phyloP scores from a whole-genome alignment of 2,329 filamentous ascomycete genomes.

The Elsinoe fawcettii region DNA sequence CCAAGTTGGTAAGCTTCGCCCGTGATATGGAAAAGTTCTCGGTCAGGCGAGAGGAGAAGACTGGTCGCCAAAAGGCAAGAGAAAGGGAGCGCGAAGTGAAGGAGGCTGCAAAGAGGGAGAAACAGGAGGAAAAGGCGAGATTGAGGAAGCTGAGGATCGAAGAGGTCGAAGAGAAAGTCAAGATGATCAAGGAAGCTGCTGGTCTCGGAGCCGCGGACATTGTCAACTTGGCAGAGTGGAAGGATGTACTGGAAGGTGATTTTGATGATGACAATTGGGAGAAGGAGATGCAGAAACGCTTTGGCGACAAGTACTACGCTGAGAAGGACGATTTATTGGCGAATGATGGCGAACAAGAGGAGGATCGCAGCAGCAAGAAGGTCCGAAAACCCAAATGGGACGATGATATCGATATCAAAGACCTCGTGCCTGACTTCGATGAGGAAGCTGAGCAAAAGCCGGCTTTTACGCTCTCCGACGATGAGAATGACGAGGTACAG shows the following conservation, averaged over 20 bases:
- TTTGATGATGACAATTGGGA: conserved; percentile 92
- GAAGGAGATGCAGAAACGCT: conserved; percentile 76
- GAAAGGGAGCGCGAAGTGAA: conserved; percentile 70
- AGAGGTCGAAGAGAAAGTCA: conserved; percentile 78
- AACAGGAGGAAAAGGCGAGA: conserved; percentile 72
- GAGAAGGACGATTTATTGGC: conserved; percentile 45
- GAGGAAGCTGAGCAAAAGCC: conserved; percentile 50
- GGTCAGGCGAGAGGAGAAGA: conserved; percentile 81
- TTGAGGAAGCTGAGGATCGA: conserved; percentile 84
- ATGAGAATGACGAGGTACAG: conserved; percentile 35
- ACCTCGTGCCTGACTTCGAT: conserved; percentile 79
- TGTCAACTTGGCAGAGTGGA: conserved; percentile 71
- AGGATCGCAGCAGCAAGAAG: conserved; percentile 50
- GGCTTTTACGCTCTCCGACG: conserved; percentile 50
- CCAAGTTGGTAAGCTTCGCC: conserved; percentile 79
- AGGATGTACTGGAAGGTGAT: conserved; percentile 72
- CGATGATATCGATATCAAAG: conserved; percentile 95
- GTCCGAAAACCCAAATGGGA: conserved; percentile 86
- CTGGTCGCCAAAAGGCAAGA: conserved; percentile 65
- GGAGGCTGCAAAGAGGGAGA: conserved; percentile 67
- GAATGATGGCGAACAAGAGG: conserved; percentile 34
- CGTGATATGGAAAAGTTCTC: conserved; percentile 78
- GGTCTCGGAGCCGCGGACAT: conserved; percentile 59
- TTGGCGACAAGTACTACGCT: conserved; percentile 86
- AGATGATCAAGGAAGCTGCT: conserved; percentile 81